These are phyloP conservation scores for Parastagonospora avenae DNA, from an alignment of 2,329 filamentous ascomycete genomes.

Conservation along the genomic window DNA sequence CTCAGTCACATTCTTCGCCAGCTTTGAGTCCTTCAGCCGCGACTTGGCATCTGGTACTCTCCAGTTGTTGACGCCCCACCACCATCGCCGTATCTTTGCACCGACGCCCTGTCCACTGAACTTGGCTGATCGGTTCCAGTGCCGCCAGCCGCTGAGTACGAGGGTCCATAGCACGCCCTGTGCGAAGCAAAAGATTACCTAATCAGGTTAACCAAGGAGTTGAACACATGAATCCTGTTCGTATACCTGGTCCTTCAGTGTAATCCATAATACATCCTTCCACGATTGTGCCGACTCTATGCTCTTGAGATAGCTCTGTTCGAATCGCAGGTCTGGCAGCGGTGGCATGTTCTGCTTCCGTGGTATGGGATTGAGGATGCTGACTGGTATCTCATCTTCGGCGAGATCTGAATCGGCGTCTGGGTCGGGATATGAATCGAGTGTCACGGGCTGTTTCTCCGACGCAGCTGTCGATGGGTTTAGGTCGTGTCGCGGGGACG, in stretches of 20 bases:
- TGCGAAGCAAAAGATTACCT: conserved; percentile 84
- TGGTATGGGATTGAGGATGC: conserved; percentile 62
- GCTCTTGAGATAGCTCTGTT: conserved; percentile 96
- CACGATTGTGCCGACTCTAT: conserved; percentile 79
- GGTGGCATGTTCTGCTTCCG: conserved; percentile 69
- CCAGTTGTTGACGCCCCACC: conserved; percentile 96
- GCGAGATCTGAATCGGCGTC: conserved; percentile 57
- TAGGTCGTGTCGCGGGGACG: conserved; percentile 74
- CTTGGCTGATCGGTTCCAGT: conserved; percentile 81
- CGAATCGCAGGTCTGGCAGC: conserved; percentile 84
- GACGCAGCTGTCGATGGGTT: conserved; percentile 80
- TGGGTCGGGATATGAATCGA: conserved; percentile 41
- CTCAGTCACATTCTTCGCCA: conserved; percentile 43
- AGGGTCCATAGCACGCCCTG: conserved; percentile 92
- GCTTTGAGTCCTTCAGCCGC: conserved; percentile 33
- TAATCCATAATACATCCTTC: conserved; percentile 83
- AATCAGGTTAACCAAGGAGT: conserved; percentile 1
- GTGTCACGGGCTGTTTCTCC: conserved; percentile 64
- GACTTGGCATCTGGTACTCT: conserved; percentile 36
- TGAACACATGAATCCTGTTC: neutral
- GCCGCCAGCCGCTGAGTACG: conserved; percentile 82
- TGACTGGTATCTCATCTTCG: conserved; percentile 72
- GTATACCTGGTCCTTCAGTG: conserved; percentile 81
- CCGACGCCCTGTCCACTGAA: conserved; percentile 78
- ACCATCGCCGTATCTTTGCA: conserved; percentile 83